Conservation (phyloP, 73 alveolate species). For the Paramecium pentaurelia region DNA sequence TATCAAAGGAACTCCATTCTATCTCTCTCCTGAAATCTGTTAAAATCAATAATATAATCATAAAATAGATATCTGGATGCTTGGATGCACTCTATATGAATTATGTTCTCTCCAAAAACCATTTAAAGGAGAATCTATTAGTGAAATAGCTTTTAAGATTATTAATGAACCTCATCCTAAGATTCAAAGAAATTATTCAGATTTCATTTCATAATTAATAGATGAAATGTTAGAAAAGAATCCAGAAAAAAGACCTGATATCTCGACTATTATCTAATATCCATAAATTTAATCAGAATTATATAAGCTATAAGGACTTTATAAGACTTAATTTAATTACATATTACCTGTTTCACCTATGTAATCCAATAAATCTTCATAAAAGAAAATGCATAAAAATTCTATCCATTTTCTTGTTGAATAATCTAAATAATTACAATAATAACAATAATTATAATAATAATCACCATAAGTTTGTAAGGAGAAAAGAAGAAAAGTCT, state of each 20-base stretch:
- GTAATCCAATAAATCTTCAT: neutral
- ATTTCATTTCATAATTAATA: neutral
- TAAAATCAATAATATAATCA: conserved; percentile 50
- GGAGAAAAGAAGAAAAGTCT: neutral
- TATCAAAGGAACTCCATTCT: conserved; percentile 67
- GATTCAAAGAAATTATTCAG: neutral
- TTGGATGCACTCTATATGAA: conserved; percentile 65
- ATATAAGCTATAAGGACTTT: neutral
- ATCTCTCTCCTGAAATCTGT: conserved; percentile 70
- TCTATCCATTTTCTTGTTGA: conserved; percentile 32
- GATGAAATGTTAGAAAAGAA: conserved; percentile 37
- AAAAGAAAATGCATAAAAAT: neutral
- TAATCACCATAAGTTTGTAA: neutral
- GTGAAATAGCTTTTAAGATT: neutral
- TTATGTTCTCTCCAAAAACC: conserved; percentile 42
- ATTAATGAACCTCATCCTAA: conserved; percentile 20
- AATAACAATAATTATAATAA: neutral
- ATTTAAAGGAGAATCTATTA: conserved; percentile 36
- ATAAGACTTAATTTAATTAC: neutral
- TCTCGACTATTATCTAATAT: neutral
- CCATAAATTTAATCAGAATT: conserved; percentile 4
- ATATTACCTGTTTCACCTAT: neutral
- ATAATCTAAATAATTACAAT: neutral
- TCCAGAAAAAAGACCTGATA: conserved; percentile 25
- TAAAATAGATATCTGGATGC: conserved; percentile 71